Conservation (phyloP, 2,329 filamentous ascomycete species). For the Onygenales sp. region DNA sequence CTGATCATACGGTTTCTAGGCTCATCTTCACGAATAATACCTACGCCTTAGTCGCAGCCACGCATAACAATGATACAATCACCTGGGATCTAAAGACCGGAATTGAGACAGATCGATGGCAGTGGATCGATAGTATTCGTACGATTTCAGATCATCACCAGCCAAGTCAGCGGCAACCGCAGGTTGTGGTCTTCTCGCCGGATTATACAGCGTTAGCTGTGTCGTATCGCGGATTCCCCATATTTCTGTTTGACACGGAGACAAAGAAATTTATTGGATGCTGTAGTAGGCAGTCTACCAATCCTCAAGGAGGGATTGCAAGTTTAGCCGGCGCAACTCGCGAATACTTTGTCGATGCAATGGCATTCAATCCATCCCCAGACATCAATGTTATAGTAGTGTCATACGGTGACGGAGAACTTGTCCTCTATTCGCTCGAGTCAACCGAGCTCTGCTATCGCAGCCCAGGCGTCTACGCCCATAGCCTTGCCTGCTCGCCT, state of each 20-base stretch:
- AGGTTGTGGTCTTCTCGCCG: conserved; percentile 6
- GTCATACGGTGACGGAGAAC: conserved; percentile 23
- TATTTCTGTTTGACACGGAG: conserved; percentile 11
- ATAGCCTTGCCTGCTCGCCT: conserved; percentile 17
- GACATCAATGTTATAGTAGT: conserved; percentile 21
- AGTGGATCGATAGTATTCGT: background rate
- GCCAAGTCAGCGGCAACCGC: background rate
- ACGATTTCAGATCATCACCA: background rate
- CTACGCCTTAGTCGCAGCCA: conserved; percentile 11
- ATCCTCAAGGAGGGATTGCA: conserved; percentile 9
- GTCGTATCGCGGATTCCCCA: conserved; percentile 16
- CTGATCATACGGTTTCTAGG: background rate
- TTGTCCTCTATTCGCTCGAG: conserved; percentile 20
- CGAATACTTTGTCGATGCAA: conserved; percentile 17
- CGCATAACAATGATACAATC: conserved; percentile 5
- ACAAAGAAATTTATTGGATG: conserved; percentile 5
- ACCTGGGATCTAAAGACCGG: conserved; percentile 10
- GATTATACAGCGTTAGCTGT: conserved; percentile 10
- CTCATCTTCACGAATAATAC: conserved; percentile 4
- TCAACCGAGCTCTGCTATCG: conserved; percentile 11
- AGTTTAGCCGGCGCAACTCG: conserved; percentile 6
- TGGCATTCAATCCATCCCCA: conserved; percentile 27
- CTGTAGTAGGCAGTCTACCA: conserved; percentile 14
- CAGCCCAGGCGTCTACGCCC: conserved; percentile 13
- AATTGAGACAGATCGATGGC: background rate